phyloP scores from a whole-genome alignment of 768 basidiomycete species.

The Kwoniella dendrophila region DNA sequence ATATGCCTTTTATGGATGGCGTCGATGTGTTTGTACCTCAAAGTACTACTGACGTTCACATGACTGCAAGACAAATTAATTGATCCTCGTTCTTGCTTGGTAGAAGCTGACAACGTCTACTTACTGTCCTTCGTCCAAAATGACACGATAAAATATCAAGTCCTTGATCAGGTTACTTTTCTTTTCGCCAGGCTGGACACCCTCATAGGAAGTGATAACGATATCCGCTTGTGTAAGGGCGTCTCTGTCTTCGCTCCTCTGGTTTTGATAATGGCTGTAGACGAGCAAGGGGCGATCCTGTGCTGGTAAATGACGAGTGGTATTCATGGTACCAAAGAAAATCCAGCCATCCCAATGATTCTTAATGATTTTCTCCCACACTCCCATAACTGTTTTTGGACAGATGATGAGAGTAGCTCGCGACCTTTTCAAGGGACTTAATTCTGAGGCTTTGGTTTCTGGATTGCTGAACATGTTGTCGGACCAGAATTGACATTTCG shows the following conservation, averaged over 20 bases:
- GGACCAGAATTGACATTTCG: neutral
- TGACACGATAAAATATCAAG: slow-evolving; percentile 7
- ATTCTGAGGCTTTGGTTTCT: neutral
- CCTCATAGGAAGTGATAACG: slow-evolving; percentile 7
- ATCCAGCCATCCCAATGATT: slow-evolving; percentile 9
- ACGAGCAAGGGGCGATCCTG: neutral
- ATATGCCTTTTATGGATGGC: neutral
- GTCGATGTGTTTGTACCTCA: neutral
- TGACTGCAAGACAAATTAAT: neutral
- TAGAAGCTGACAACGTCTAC: neutral
- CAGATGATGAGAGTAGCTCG: slow-evolving; percentile 14
- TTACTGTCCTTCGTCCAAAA: slow-evolving; percentile 17
- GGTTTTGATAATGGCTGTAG: slow-evolving; percentile 2
- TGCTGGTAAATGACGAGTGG: neutral
- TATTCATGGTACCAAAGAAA: neutral
- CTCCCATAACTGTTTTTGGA: neutral
- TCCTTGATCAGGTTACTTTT: neutral
- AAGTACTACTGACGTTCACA: neutral
- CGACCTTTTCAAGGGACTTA: neutral
- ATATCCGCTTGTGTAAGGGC: neutral
- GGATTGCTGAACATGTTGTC: neutral
- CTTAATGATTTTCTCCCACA: slow-evolving; percentile 3
- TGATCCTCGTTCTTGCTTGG: neutral
- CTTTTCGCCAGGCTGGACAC: neutral
- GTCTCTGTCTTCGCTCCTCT: neutral